Conservation (phyloP, 495 filamentous ascomycete species). For the Beverwykella pulmonaria region DNA sequence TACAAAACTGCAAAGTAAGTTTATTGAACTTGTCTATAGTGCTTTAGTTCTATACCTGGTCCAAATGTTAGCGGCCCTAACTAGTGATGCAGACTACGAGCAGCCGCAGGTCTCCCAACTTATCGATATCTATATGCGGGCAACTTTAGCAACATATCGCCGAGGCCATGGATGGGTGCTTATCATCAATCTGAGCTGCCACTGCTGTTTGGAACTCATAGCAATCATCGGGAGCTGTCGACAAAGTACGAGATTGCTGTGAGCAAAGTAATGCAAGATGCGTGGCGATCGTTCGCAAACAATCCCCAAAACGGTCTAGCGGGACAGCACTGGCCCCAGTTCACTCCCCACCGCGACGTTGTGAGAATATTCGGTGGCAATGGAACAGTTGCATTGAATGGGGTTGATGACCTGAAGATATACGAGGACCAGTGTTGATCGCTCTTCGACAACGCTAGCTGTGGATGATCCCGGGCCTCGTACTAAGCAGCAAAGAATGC, state of each 20-base stretch:
- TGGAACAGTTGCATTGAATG: slow-evolving; percentile 32
- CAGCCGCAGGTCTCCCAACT: slow-evolving; percentile 25
- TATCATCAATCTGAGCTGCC: slow-evolving; percentile 53
- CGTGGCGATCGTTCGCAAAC: slow-evolving; percentile 40
- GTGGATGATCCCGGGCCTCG: too few species aligned
- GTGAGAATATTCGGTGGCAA: slow-evolving; percentile 22
- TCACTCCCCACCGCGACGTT: slow-evolving; percentile 7
- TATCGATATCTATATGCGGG: slow-evolving; percentile 48
- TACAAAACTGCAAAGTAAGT: slow-evolving; percentile 18
- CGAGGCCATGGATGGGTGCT: slow-evolving; percentile 47
- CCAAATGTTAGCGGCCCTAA: background rate
- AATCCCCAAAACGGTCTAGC: slow-evolving; percentile 29
- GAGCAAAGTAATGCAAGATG: slow-evolving; percentile 50
- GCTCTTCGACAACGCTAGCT: too few species aligned
- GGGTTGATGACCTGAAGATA: background rate
- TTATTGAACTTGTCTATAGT: background rate
- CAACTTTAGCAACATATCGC: slow-evolving; percentile 47
- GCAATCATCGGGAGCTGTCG: slow-evolving; percentile 40
- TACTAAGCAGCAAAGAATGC: too few species aligned
- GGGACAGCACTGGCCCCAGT: slow-evolving; percentile 22
- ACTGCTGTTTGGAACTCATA: slow-evolving; percentile 51
- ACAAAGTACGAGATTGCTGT: slow-evolving; percentile 47
- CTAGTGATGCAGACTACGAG: background rate
- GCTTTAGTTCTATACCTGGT: background rate
- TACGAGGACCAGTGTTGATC: slow-evolving; percentile 1